Evolutionary conservation across 2,329 filamentous ascomycete species (phyloP), one percentile per base, ranked within the genome.

Genomic region (Exserohilum turcica): DNA sequence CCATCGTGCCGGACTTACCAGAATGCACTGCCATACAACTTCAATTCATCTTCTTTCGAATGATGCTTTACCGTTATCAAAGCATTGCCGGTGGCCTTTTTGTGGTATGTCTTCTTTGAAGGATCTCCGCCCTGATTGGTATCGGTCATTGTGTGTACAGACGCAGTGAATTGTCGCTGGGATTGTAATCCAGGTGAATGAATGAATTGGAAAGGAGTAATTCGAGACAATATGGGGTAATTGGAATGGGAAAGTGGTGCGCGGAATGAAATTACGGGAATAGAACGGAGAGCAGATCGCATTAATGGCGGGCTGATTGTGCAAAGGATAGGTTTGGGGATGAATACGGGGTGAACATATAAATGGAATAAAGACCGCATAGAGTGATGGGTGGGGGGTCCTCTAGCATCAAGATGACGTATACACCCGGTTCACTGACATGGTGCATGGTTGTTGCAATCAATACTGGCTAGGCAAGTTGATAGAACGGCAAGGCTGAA

Each of bases 11-110:
- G 37, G 52, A 38, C 79, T 65, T 77, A 91, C 89, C 91, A 95
- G 73, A 92, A 94, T 71, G 89, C 92, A 64, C 88, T 89, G 24
- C 90, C 90, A 70, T 88, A 95, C 2, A 96, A 78, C 73, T 91
- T 92, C 43, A 95, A 74, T 6, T 87, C 84, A 56, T 84, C 79
- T 5, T 91, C 88, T 55, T 84, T 84, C n/a, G 82, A 79, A 65
- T 91, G 91, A 47, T 82, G 86, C 67, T 85, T 84, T 6, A 84
- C 87, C 2, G 91, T 95, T 39, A 80, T 75, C 43, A 86, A 79
- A 18, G 91, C 91, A 48, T 81, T 74, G 8, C 90, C 91, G 2
- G 88, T 90, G 15, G 89, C 86, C 71, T 86, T 89, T 65, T 86
- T 89, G 70, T 87, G 84, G 60, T 86, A 85, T 2, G 84, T 84